phyloP scores from a whole-genome alignment of 139 green algal species.

The Chlamydomonas sp. region DNA sequence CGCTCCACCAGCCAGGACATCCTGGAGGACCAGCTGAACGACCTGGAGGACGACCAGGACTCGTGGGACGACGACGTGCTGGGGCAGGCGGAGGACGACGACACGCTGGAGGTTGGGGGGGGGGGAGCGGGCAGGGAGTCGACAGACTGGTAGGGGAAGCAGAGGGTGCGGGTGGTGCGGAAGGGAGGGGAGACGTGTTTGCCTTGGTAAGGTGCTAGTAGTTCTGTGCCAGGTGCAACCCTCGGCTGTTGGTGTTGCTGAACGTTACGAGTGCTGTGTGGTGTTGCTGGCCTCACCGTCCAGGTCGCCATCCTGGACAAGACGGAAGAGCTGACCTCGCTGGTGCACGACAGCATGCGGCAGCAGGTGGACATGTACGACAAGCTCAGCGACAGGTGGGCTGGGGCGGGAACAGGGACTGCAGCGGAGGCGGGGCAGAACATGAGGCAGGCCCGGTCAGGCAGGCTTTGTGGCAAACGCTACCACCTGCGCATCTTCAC shows the following conservation, averaged over 20 bases:
- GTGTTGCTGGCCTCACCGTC: background rate
- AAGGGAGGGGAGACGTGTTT: too few relatives aligned
- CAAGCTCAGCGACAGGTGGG: too few relatives aligned
- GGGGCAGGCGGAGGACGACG: background rate
- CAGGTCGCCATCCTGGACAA: background rate
- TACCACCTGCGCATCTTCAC: too few relatives aligned
- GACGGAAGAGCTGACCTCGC: background rate
- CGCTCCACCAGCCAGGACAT: background rate
- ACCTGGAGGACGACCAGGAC: conserved; percentile 39
- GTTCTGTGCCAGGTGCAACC: background rate
- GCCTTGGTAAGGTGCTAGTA: too few relatives aligned
- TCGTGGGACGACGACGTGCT: conserved; percentile 28
- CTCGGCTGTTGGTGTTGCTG: too few relatives aligned
- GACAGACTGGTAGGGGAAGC: background rate
- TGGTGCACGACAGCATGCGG: background rate
- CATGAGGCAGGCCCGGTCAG: too few relatives aligned
- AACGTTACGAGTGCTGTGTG: background rate
- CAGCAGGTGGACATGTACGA: too few relatives aligned
- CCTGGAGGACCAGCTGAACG: conserved; percentile 19
- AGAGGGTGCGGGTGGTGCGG: too few relatives aligned
- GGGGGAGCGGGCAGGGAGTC: background rate
- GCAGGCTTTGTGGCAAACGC: too few relatives aligned
- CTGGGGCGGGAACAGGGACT: too few relatives aligned
- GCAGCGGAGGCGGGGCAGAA: too few relatives aligned
- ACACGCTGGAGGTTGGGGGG: background rate